These are phyloP conservation scores for Colletotrichum eleusines DNA, from an alignment of 2,329 filamentous ascomycete species.

Conservation along the genomic window DNA sequence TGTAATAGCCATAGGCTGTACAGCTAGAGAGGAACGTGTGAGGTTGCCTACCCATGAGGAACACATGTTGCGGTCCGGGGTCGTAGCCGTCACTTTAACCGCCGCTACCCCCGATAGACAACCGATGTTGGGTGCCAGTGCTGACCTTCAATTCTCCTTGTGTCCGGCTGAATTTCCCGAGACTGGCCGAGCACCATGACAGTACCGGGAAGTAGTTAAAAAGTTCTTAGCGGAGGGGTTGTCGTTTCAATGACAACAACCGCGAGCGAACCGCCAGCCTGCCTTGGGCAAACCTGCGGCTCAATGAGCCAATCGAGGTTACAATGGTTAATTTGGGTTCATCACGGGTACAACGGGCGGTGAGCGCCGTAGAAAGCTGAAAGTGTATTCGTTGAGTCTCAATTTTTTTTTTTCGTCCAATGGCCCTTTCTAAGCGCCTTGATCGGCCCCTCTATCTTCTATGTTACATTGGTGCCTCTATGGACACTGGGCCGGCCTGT, in stretches of 20 bases:
- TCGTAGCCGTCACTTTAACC: constrained; percentile 19
- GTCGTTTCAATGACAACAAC: neutral
- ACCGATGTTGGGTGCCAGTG: neutral
- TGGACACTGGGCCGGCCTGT: constrained; percentile 3
- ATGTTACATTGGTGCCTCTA: constrained; percentile 27
- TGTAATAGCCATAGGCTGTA: neutral
- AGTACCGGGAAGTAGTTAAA: neutral
- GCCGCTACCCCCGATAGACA: constrained; percentile 9
- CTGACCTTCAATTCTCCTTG: constrained; percentile 20
- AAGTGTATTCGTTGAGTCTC: neutral
- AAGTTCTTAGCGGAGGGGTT: no score
- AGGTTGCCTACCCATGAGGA: neutral
- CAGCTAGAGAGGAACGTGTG: no score
- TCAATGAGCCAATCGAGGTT: neutral
- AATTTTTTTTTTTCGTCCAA: neutral
- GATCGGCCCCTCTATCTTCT: constrained; percentile 6
- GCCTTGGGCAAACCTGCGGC: neutral
- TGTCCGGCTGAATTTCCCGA: constrained; percentile 22
- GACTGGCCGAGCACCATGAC: neutral
- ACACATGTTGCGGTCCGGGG: neutral
- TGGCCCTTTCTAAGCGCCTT: neutral
- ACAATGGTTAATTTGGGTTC: neutral
- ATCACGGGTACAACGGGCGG: neutral
- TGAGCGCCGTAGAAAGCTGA: neutral
- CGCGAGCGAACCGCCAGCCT: neutral